A percentile compares a stretch with the other conserved stretches of the same genome.
These are phyloP conservation scores for Colletotrichum tanaceti DNA, from an alignment of 2,329 filamentous ascomycete species.

Conservation along the genomic window DNA sequence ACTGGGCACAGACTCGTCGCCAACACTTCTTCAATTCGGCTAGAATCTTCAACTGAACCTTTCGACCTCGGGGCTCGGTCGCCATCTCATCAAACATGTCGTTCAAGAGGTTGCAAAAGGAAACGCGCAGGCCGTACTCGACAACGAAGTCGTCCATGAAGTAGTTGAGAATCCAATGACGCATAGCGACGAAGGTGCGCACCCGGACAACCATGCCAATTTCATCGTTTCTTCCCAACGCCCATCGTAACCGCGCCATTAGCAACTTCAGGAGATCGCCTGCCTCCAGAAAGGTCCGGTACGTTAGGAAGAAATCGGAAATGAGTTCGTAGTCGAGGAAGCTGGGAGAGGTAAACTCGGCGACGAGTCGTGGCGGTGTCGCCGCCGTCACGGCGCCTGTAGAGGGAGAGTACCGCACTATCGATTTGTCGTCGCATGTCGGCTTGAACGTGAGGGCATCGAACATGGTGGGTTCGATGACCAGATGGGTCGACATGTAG, in stretches of 20 bases:
- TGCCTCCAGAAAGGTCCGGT: constrained; percentile 84
- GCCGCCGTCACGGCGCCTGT: constrained; percentile 85
- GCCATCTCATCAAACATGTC: constrained; percentile 68
- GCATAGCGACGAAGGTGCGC: constrained; percentile 91
- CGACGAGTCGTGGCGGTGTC: constrained; percentile 89
- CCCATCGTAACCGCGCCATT: constrained; percentile 87
- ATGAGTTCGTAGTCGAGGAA: constrained; percentile 97
- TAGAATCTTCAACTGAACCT: constrained; percentile 82
- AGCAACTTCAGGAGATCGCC: constrained; percentile 84
- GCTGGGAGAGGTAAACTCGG: constrained; percentile 94
- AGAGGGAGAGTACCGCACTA: constrained; percentile 82
- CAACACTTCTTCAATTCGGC: constrained; percentile 97
- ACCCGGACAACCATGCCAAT: constrained; percentile 94
- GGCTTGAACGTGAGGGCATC: constrained; percentile 84
- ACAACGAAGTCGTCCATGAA: constrained; percentile 93
- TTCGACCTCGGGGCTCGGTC: constrained; percentile 56
- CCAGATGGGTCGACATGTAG: constrained; percentile 61
- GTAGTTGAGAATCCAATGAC: constrained; percentile 98
- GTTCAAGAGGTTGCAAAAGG: constrained; percentile 87
- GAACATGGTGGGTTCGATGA: constrained; percentile 81
- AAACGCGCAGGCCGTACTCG: constrained; percentile 76
- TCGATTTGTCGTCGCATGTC: constrained; percentile 78
- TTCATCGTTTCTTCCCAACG: constrained; percentile 81
- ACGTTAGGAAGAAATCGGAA: constrained; percentile 98
- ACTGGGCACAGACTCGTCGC: constrained; percentile 88